Evolutionary conservation across 306 rosid species (phyloP).

Genomic region (Lathyrus tuberosus): DNA sequence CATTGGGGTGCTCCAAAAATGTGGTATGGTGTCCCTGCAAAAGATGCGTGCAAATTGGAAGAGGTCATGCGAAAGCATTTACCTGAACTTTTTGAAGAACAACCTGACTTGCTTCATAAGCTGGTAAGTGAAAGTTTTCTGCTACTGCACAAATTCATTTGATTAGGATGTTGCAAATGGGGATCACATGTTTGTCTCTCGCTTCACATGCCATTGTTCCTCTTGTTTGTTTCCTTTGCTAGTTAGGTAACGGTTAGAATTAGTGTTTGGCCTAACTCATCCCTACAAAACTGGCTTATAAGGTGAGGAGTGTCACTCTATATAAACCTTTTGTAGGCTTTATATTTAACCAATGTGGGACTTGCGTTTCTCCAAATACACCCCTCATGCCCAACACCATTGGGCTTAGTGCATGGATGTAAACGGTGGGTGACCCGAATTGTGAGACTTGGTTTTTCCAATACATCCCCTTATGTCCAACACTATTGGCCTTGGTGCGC

Average conservation of each 20-base stretch:
- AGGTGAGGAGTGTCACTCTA: no score
- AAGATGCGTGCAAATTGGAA: slow-evolving; percentile 81
- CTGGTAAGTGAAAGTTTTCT: slow-evolving; percentile 65
- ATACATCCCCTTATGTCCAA: no score
- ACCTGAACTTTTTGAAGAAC: slow-evolving; percentile 91
- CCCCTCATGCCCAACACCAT: no score
- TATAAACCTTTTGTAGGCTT: no score
- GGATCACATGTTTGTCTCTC: slow-evolving; percentile 28
- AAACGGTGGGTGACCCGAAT: no score
- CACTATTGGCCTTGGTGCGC: no score
- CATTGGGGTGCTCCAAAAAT: slow-evolving; percentile 98
- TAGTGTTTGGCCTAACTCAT: no score
- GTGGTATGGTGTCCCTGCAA: slow-evolving; percentile 97
- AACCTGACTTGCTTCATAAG: slow-evolving; percentile 99
- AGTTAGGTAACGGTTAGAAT: neutral
- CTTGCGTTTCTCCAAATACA: no score
- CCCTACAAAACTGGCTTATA: no score
- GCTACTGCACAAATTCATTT: slow-evolving; percentile 27
- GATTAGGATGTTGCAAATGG: slow-evolving; percentile 25
- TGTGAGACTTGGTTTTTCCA: no score
- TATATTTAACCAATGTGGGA: no score
- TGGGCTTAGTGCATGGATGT: no score
- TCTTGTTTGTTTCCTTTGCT: slow-evolving; percentile 20
- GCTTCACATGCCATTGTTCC: slow-evolving; percentile 18
- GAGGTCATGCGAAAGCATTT: slow-evolving; percentile 87